A percentile compares a stretch with the other conserved stretches of the same genome.
Evolutionary conservation across 2,329 filamentous ascomycete genomes (phyloP).

Genomic region (Aspergillus bombycis): DNA sequence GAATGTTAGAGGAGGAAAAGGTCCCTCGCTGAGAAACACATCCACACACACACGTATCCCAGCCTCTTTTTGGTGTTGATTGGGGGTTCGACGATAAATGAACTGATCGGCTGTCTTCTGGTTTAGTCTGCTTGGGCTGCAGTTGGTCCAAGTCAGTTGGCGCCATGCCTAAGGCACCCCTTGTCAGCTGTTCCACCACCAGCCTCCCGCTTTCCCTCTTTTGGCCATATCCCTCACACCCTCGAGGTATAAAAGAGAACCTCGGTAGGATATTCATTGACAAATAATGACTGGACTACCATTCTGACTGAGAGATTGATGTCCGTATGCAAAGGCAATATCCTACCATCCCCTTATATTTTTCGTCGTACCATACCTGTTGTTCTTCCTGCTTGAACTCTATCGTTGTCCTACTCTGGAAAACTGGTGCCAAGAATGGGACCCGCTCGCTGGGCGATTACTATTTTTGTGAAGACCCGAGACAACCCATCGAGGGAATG

Average conservation of each 20-base stretch:
- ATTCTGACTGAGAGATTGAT: neutral
- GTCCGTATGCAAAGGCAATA: neutral
- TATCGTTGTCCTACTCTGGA: neutral
- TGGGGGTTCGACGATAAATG: neutral
- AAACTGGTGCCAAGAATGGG: neutral
- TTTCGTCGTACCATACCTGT: neutral
- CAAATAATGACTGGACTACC: neutral
- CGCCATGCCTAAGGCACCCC: neutral
- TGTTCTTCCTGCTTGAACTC: neutral
- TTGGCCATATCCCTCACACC: neutral
- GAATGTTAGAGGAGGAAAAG: slow-evolving; percentile 1
- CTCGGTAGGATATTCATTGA: neutral
- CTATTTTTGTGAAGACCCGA: neutral
- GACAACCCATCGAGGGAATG: neutral
- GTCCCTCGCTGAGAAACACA: neutral
- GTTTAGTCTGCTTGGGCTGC: neutral
- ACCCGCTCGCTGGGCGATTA: neutral
- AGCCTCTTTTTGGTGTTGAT: slow-evolving; percentile 5
- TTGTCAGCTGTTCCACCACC: slow-evolving; percentile 1
- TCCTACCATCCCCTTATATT: neutral
- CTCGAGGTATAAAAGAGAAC: neutral
- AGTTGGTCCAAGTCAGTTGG: neutral
- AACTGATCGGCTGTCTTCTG: neutral
- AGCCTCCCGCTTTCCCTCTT: slow-evolving; percentile 2
- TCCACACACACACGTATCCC: slow-evolving; percentile 1